phyloP scores from a whole-genome alignment of 495 filamentous ascomycete species.

The Tuber microsphaerosporum region DNA sequence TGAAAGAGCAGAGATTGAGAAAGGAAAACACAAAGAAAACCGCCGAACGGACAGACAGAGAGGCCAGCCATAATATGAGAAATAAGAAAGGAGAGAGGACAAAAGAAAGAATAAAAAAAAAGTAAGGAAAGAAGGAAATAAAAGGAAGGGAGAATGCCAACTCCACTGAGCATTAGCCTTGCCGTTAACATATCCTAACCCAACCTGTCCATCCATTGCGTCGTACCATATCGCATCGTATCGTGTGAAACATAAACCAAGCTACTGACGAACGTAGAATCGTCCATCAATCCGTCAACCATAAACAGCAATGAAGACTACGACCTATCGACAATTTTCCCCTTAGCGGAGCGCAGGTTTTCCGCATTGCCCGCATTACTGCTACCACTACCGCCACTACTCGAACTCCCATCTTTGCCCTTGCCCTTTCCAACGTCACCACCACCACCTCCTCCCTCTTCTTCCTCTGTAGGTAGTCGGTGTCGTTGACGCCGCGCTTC shows the following conservation, averaged over 20 bases:
- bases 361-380: neutral
- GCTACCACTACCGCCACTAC: constrained; percentile 6
- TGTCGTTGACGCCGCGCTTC: constrained; percentile 41
- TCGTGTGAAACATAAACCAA: neutral
- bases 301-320: neutral
- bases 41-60: constrained; percentile 9
- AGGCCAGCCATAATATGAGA: constrained; percentile 36
- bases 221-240: neutral
- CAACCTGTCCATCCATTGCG: neutral
- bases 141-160: neutral
- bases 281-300: neutral
- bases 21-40: constrained; percentile 12
- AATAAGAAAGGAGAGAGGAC: neutral
- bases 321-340: constrained; percentile 2
- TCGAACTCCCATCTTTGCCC: constrained; percentile 4
- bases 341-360: neutral
- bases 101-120: neutral
- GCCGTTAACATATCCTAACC: neutral
- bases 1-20: neutral
- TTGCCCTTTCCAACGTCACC: constrained; percentile 23
- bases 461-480: constrained; percentile 3
- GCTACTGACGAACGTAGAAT: neutral
- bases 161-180: neutral
- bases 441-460: constrained; percentile 10
- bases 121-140: neutral